phyloP scores from a whole-genome alignment of 441 rosid genomes.

The Erodium moschatum region DNA sequence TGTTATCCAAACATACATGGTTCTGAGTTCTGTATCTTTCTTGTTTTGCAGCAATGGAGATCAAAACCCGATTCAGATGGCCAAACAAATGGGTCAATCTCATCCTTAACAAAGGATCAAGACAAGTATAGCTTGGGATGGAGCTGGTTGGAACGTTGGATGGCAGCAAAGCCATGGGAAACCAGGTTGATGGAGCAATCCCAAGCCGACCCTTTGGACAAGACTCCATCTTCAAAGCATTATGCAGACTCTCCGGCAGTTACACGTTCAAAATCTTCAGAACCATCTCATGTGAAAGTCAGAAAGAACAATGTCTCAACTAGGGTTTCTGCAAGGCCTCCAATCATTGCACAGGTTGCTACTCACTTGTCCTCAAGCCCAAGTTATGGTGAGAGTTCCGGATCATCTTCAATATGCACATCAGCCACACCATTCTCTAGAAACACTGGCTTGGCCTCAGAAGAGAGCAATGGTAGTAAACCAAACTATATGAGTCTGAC shows the following conservation, averaged over 20 bases:
- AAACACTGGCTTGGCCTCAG: conserved; percentile 43
- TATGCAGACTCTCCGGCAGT: conserved; percentile 21
- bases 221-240: conserved; percentile 32
- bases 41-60: conserved; percentile 56
- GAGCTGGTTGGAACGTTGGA: conserved; percentile 97
- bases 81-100: conserved; percentile 26
- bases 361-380: conserved; percentile 62
- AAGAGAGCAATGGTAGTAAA: conserved; percentile 37
- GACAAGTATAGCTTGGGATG: conserved; percentile 85
- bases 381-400: conserved; percentile 62
- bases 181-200: conserved; percentile 66
- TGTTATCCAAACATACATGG: too few relatives aligned
- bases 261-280: conserved; percentile 40
- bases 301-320: conserved; percentile 69
- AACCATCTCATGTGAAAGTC: conserved; percentile 26
- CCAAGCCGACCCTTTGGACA: conserved; percentile 28
- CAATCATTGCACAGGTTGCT: conserved; percentile 26
- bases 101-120: conserved; percentile 34
- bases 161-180: conserved; percentile 95
- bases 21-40: neutral
- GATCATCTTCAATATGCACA: conserved; percentile 69
- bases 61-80: conserved; percentile 36
- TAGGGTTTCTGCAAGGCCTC: conserved; percentile 69
- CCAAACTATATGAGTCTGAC: conserved; percentile 83
- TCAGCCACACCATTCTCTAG: conserved; percentile 57